Evolutionary conservation across 345 rosid genomes (phyloP).

Genomic region (Garcia nutans): DNA sequence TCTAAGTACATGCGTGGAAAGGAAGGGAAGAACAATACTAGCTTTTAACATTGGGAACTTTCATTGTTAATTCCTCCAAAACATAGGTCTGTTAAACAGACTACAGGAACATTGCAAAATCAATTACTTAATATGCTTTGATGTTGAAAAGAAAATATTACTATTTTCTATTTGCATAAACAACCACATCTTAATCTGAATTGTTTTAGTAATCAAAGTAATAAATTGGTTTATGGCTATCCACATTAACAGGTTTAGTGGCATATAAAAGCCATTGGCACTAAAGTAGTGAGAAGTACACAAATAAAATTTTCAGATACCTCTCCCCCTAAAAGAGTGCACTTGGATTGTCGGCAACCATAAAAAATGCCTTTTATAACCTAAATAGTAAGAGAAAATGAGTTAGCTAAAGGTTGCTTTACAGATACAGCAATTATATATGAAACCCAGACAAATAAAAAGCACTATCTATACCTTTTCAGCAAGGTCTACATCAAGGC

Average conservation of each 20-base stretch:
- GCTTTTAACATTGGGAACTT: background rate
- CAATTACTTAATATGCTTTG: background rate
- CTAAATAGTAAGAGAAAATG: constrained; percentile 29
- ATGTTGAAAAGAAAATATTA: background rate
- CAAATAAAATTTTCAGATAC: constrained; percentile 31
- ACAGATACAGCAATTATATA: background rate
- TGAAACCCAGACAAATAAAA: background rate
- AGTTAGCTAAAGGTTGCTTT: background rate
- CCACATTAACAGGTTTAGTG: background rate
- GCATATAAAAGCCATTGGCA: no score
- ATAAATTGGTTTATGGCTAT: background rate
- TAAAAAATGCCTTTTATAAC: constrained; percentile 91
- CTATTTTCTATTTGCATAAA: background rate
- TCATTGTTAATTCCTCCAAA: background rate
- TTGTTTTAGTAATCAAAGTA: background rate
- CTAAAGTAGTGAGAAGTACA: no score
- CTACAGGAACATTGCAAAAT: background rate
- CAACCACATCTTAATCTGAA: background rate
- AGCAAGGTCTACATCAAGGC: constrained; percentile 92
- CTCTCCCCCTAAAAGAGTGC: constrained; percentile 94
- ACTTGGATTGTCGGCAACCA: constrained; percentile 83
- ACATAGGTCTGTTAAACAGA: background rate
- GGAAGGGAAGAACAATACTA: background rate
- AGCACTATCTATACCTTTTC: constrained; percentile 55
- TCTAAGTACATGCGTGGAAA: background rate